These are phyloP conservation scores for Aspergillus sp. DNA, from an alignment of 2,329 filamentous ascomycete genomes.

Conservation along the genomic window DNA sequence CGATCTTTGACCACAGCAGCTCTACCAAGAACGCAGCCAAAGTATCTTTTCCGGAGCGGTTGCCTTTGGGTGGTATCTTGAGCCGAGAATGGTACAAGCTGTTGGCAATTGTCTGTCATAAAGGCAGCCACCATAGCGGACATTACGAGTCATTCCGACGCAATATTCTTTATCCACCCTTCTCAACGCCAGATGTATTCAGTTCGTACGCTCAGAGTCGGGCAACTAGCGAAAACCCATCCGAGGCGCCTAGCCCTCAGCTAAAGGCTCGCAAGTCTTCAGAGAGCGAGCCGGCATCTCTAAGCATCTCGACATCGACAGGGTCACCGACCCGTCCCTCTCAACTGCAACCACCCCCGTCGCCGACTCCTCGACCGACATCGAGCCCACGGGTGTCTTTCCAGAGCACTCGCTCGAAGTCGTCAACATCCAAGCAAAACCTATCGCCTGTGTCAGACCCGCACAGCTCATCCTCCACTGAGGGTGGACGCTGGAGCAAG, in stretches of 20 bases:
- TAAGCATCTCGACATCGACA: constrained; percentile 35
- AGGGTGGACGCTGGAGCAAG: constrained; percentile 29
- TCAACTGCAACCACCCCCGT: constrained; percentile 21
- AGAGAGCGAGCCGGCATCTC: constrained; percentile 32
- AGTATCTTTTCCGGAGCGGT: constrained; percentile 84
- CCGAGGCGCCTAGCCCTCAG: constrained; percentile 38
- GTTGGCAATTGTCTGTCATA: constrained; percentile 86
- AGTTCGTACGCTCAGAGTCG: constrained; percentile 70
- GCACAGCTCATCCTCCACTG: constrained; percentile 27
- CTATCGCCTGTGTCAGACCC: constrained; percentile 27
- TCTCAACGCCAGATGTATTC: constrained; percentile 78
- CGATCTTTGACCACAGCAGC: constrained; percentile 78
- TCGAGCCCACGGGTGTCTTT: constrained; percentile 38
- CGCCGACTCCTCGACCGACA: constrained; percentile 28
- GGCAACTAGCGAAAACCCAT: constrained; percentile 56
- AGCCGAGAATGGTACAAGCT: constrained; percentile 80
- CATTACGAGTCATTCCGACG: constrained; percentile 96
- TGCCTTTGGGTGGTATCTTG: constrained; percentile 78
- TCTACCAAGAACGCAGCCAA: constrained; percentile 95
- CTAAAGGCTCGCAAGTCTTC: constrained; percentile 41
- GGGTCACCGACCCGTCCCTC: constrained; percentile 40
- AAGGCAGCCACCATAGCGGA: constrained; percentile 91
- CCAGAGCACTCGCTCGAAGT: constrained; percentile 34
- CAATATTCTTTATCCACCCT: constrained; percentile 77
- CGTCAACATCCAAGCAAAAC: constrained; percentile 28